A percentile compares a stretch with the other conserved stretches of the same genome.
phyloP scores from a whole-genome alignment of 2,329 filamentous ascomycete genomes.

The Periconia digitata region DNA sequence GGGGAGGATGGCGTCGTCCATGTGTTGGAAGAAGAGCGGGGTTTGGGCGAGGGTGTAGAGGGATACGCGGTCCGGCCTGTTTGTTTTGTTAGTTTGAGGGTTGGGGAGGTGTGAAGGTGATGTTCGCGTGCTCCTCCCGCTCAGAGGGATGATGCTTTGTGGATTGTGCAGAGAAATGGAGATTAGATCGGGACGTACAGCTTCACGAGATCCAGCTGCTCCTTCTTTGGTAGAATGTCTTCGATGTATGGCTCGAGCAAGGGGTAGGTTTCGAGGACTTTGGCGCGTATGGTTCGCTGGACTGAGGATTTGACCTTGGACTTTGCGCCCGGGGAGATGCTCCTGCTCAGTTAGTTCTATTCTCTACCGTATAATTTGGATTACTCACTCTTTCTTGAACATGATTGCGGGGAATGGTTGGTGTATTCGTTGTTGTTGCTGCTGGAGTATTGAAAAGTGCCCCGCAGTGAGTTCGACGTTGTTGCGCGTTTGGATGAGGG shows the following conservation, averaged over 20 bases:
- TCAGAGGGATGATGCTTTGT: no score
- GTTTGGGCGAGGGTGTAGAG: conserved; percentile 79
- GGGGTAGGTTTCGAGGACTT: conserved; percentile 82
- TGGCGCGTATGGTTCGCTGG: conserved; percentile 81
- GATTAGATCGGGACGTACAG: conserved; percentile 52
- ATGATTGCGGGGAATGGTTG: conserved; percentile 20
- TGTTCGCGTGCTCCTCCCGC: no score
- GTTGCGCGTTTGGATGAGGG: conserved; percentile 3
- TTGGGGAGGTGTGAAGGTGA: background rate
- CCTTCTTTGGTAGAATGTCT: conserved; percentile 92
- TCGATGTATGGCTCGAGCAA: conserved; percentile 86
- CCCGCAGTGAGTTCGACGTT: background rate
- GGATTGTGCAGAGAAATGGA: background rate
- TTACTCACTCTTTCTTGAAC: conserved; percentile 41
- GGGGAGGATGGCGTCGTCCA: conserved; percentile 75
- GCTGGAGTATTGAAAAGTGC: background rate
- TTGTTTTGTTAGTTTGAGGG: conserved; percentile 8
- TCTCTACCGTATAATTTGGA: background rate
- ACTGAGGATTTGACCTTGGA: conserved; percentile 97
- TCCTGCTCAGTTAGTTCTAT: conserved; percentile 48
- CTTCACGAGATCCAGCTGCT: conserved; percentile 86
- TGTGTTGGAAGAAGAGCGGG: conserved; percentile 90
- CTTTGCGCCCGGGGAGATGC: conserved; percentile 76
- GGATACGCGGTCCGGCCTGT: conserved; percentile 77
- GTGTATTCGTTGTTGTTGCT: background rate